Base-by-base conservation (phyloP, 73 alveolate species). In the Durusdinium trenchii region DNA sequence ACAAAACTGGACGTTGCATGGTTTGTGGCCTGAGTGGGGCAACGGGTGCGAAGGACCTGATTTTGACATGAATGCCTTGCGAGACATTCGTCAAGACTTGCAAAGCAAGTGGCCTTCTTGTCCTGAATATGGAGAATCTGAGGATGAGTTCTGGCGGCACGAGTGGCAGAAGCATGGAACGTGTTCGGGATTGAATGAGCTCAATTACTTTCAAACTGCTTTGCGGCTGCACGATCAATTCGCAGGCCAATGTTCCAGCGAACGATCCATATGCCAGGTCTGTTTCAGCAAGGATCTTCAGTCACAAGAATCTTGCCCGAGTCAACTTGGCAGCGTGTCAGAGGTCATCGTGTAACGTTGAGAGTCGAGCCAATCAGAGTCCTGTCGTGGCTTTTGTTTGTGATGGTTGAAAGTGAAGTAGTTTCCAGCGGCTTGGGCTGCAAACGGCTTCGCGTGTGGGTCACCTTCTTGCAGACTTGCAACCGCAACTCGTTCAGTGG, bases 151-250 rank as follows among this genome's bases (percentile, higher is more conserved):
- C 99, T 94, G 99, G 99, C n/a, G 67, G 52, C 99, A 94, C n/a
- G 99, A 94, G 60, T 94, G 99, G 99, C 52, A 75, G 42, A 94
- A 94, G 86, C 99, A 94, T 76, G 99, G 99, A 28, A 73, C 94
- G 42, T 94, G 99, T 83, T 52, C 99, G 2, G 51, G 83, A 40
- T 51, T 94, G 91, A 69, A 35, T 18, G 83, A 94, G 94, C 64
- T 47, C 51, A 60, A 42, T 52, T 94, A 51, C 71, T 94, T 94
- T 71, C 40, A 73, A 23, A 94, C 73, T 67, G 93, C 64, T 16
- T 42, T 94, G 85, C 99, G 76, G 89, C 62, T 91, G 47, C 85
- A 71, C 14, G 98, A 69, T 45, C 32, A 91, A 46, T 91, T 69
- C 89, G 47, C 46, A 60, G 36, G 2, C 62, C 46, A 48, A 9